Evolutionary conservation across 345 rosid species (phyloP).

Genomic region (Brassica rapa): DNA sequence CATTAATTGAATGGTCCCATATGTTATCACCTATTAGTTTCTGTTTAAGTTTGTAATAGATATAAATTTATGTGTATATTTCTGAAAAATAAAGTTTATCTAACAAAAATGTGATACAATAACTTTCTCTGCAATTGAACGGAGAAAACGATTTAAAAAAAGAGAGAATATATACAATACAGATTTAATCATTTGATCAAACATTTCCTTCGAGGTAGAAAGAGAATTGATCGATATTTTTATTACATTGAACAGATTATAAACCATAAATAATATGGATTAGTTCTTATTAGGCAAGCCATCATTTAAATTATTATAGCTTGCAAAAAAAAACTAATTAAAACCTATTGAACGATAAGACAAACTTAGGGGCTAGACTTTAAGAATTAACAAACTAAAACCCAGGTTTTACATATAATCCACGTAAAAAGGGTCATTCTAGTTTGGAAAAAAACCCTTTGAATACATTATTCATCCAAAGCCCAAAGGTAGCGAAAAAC

Average conservation of each 20-base stretch:
- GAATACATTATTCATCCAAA: constrained; percentile 26
- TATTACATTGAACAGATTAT: not conserved
- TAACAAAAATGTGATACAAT: not conserved
- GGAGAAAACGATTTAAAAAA: not conserved
- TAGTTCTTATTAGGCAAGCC: constrained; percentile 14
- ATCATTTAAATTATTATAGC: constrained; percentile 8
- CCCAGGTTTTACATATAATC: constrained; percentile 12
- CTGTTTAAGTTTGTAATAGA: constrained; percentile 14
- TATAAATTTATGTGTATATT: not conserved
- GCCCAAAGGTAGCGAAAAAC: constrained; percentile 2
- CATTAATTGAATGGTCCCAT: constrained; percentile 35
- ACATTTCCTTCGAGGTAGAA: constrained; percentile 2
- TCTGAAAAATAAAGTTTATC: not conserved
- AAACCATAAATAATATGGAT: not conserved
- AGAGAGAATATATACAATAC: not conserved
- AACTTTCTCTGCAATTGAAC: not conserved
- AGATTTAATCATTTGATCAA: not conserved
- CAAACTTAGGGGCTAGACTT: constrained; percentile 8
- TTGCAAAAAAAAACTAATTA: not conserved
- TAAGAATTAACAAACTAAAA: constrained; percentile 31
- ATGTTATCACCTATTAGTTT: constrained; percentile 25
- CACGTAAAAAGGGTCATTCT: constrained; percentile 22
- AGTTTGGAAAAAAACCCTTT: constrained; percentile 19
- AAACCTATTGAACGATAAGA: constrained; percentile 2
- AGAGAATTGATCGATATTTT: constrained; percentile 2